phyloP scores from a whole-genome alignment of 176 grass and related monocot species.

The Hsuehochloa calcarea region DNA sequence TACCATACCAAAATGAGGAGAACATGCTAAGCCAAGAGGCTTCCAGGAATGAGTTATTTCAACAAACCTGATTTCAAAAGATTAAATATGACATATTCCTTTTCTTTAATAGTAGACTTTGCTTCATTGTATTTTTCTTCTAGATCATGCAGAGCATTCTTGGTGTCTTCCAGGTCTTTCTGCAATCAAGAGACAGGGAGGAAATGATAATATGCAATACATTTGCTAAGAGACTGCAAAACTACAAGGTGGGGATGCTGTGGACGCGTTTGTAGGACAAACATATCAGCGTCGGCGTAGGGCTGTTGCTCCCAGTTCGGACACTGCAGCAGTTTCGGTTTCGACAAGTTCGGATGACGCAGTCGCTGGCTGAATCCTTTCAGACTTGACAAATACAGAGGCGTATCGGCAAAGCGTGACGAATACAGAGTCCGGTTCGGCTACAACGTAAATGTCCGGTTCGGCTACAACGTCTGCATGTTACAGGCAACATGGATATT shows the following conservation, averaged over 20 bases:
- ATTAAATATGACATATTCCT: constrained; percentile 92
- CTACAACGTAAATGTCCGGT: no score
- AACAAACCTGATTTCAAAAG: constrained; percentile 88
- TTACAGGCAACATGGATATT: no score
- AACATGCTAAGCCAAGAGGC: constrained; percentile 30
- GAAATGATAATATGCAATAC: constrained; percentile 15
- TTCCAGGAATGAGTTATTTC: constrained; percentile 6
- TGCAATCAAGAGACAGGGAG: constrained; percentile 40
- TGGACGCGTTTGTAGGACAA: no score
- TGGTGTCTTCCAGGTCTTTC: constrained; percentile 84
- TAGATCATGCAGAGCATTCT: constrained; percentile 70
- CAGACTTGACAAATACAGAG: no score
- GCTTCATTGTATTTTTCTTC: constrained; percentile 98
- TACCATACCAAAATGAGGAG: background rate
- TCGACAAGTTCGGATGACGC: no score
- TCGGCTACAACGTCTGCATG: no score
- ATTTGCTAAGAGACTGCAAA: constrained; percentile 19
- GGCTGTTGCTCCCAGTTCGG: no score
- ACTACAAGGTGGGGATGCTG: background rate
- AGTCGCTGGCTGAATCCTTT: no score
- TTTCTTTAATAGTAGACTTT: constrained; percentile 94
- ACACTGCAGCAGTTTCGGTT: no score
- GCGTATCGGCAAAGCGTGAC: no score
- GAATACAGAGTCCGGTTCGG: no score
- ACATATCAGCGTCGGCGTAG: no score